phyloP scores from a whole-genome alignment of 345 rosid species.

The Dipteronia sinensis region DNA sequence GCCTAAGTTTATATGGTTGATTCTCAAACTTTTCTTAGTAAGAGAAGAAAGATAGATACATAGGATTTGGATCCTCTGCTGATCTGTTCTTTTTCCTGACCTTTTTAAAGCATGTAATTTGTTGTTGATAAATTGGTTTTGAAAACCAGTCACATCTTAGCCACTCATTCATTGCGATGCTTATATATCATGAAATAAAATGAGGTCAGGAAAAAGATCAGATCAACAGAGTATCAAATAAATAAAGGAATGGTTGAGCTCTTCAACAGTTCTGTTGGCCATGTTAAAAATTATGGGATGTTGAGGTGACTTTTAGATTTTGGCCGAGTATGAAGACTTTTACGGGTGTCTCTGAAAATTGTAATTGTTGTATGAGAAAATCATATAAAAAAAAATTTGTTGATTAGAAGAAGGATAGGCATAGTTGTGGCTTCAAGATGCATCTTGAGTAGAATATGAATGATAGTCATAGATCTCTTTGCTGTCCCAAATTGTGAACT shows the following conservation, averaged over 20 bases:
- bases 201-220: too few relatives aligned
- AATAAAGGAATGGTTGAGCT: not conserved
- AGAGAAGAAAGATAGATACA: not conserved
- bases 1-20: not conserved
- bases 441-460: not conserved
- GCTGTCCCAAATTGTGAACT: not conserved
- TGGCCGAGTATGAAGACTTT: not conserved
- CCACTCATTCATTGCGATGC: too few relatives aligned
- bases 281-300: not conserved
- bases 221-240: too few relatives aligned
- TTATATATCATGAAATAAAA: too few relatives aligned
- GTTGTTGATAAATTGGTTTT: too few relatives aligned
- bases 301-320: not conserved
- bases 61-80: too few relatives aligned
- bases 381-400: too few relatives aligned
- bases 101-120: too few relatives aligned
- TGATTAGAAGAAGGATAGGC: not conserved
- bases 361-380: not conserved
- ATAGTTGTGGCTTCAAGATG: not conserved
- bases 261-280: not conserved
- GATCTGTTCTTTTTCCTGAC: too few relatives aligned
- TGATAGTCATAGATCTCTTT: not conserved
- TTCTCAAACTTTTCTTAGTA: not conserved
- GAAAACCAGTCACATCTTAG: too few relatives aligned
- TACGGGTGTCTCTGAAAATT: not conserved